These are phyloP conservation scores for Medicago arabica DNA, from an alignment of 306 rosid species.

Conservation along the genomic window DNA sequence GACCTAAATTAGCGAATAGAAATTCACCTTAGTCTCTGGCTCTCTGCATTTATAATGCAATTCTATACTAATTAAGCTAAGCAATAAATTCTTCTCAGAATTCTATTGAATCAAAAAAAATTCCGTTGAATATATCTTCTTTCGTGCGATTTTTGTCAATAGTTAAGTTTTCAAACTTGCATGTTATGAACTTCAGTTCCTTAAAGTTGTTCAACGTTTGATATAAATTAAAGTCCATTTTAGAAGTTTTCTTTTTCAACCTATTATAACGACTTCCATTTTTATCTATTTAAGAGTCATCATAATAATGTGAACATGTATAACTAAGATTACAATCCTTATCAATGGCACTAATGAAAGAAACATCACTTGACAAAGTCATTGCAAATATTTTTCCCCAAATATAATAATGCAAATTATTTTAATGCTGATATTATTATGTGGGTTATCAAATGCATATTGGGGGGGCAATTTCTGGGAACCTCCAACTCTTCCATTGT, in stretches of 20 bases:
- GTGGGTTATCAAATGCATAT: background rate
- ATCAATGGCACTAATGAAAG: background rate
- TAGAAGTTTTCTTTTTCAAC: background rate
- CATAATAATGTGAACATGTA: background rate
- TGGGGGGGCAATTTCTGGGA: background rate
- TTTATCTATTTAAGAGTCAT: background rate
- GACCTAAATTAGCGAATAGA: too few relatives aligned
- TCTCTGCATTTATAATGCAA: too few relatives aligned
- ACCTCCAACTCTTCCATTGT: background rate
- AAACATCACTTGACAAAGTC: background rate
- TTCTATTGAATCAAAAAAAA: background rate
- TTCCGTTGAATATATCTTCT: background rate
- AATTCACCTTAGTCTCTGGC: too few relatives aligned
- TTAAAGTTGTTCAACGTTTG: constrained; percentile 4
- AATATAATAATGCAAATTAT: background rate
- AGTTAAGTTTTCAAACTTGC: background rate
- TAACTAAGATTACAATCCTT: background rate
- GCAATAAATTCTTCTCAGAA: too few relatives aligned
- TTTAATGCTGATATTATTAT: background rate
- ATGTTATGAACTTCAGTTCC: background rate
- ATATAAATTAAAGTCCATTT: background rate
- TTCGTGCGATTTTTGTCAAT: background rate
- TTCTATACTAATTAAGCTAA: too few relatives aligned
- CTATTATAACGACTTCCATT: background rate
- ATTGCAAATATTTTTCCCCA: background rate